Conservation (phyloP, 78 protist species). For the Acrasis kona region DNA sequence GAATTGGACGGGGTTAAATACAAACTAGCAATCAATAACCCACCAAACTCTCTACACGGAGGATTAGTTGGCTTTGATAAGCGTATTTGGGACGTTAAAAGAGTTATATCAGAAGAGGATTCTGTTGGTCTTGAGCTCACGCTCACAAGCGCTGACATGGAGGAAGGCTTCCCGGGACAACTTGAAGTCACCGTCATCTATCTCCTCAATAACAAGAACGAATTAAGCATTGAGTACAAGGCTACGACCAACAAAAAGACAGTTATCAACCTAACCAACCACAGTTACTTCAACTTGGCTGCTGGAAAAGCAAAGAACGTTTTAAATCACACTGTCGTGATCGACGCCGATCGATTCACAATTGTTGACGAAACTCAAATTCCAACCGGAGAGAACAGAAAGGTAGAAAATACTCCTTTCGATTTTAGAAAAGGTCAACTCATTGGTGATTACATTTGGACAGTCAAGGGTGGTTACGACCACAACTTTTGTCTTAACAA, state of each 20-base stretch:
- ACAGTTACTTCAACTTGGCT: slow-evolving; percentile 32
- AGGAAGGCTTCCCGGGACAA: slow-evolving; percentile 41
- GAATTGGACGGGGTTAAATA: slow-evolving; percentile 13
- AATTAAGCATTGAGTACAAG: neutral
- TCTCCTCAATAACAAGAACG: neutral
- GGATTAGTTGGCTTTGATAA: slow-evolving; percentile 33
- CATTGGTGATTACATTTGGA: slow-evolving; percentile 21
- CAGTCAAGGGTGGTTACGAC: slow-evolving; percentile 27
- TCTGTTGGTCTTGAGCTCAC: neutral
- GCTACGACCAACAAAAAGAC: slow-evolving; percentile 13
- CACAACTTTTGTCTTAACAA: slow-evolving; percentile 21
- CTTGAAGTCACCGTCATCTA: slow-evolving; percentile 12
- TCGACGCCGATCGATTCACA: slow-evolving; percentile 9
- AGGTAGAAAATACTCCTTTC: slow-evolving; percentile 11
- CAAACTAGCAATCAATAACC: slow-evolving; percentile 15
- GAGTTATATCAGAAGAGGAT: slow-evolving; percentile 4
- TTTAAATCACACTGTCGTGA: slow-evolving; percentile 7
- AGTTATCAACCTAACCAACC: slow-evolving; percentile 39
- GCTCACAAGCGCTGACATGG: slow-evolving; percentile 26
- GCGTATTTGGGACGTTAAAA: slow-evolving; percentile 20
- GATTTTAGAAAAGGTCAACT: slow-evolving; percentile 12
- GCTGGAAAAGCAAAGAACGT: slow-evolving; percentile 9
- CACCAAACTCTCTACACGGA: slow-evolving; percentile 30
- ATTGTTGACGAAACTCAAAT: slow-evolving; percentile 5
- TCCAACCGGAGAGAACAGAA: slow-evolving; percentile 29